Evolutionary conservation across 306 rosid genomes (phyloP), one percentile per base, ranked within the genome.

Genomic region (Dryas octopetala): DNA sequence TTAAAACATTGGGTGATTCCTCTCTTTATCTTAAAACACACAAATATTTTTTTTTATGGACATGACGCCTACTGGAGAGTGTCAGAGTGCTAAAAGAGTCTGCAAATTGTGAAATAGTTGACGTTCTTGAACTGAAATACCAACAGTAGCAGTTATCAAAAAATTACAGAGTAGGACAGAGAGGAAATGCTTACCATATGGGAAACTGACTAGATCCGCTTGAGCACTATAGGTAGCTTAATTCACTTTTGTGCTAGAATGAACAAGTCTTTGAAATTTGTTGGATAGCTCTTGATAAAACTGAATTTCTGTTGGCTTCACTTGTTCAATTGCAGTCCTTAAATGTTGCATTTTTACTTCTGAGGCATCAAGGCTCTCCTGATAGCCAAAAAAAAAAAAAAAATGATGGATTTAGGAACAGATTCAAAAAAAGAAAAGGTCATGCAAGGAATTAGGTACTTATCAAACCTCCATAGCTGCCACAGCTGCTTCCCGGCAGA

Each of bases 401-500:
- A 43, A 51, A 15, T 14, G 59, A 47, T 45, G 41, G 57, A 73
- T 74, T 44, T 58, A 62, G 58, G 48, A 79, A 41, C 69, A 74
- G 79, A 50, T 61, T 74, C 67, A 61, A 16, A 48, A 75, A 69
- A 58, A 9, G 16, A 75, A 62, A n/a, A 52, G 46, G 46, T 47
- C 59, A 61, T 28, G 54, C 43, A 77, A 61, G 32, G 52, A 0
- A 4, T 17, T 9, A 71, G 26, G 49, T 23, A 82, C 45, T 62
- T 5, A 64, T 88, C 88, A 83, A 82, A 94, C 97, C 98, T 90
- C 96, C 64, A 91, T 64, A 52, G 97, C 95, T 32, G 88, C 87
- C 74, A 90, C 58, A 76, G 89, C 98, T 59, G 97, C 95, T 86
- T 91, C 91, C 32, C 90, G 87, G 86, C 98, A 94, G 80, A 90